These are phyloP conservation scores for Ustilago trichophora DNA, from an alignment of 1,284 basidiomycete genomes.

Conservation along the genomic window DNA sequence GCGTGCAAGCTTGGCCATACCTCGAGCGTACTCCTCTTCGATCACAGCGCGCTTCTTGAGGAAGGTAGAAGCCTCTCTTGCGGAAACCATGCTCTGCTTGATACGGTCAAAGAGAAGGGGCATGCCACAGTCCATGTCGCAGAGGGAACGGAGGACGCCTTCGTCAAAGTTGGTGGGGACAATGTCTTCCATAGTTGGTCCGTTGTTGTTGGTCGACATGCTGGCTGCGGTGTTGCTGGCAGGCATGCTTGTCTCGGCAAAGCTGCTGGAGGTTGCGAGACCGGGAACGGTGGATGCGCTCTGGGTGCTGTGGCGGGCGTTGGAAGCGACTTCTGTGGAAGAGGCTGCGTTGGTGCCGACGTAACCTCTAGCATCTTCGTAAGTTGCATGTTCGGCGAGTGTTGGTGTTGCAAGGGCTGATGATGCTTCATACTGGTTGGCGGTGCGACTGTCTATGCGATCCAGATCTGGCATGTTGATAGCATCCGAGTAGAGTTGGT, in stretches of 20 bases:
- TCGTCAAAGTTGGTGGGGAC: slow-evolving; percentile 89
- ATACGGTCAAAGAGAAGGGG: slow-evolving; percentile 91
- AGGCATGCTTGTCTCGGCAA: slow-evolving; percentile 16
- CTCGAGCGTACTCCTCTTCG: slow-evolving; percentile 93
- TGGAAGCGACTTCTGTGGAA: slow-evolving; percentile 15
- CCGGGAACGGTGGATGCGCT: slow-evolving; percentile 11
- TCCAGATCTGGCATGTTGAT: slow-evolving; percentile 30
- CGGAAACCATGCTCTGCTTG: slow-evolving; percentile 93
- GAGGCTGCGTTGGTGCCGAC: slow-evolving; percentile 11
- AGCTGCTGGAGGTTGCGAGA: slow-evolving; percentile 3
- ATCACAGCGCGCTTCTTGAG: slow-evolving; percentile 90
- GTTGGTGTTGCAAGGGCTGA: slow-evolving; percentile 37
- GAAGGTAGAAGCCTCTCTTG: slow-evolving; percentile 86
- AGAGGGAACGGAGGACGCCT: slow-evolving; percentile 83
- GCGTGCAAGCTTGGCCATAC: slow-evolving; percentile 82
- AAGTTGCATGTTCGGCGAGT: slow-evolving; percentile 22
- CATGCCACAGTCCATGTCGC: slow-evolving; percentile 92
- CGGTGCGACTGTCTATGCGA: slow-evolving; percentile 4
- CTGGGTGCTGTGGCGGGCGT: slow-evolving; percentile 18
- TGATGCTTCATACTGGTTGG: slow-evolving; percentile 9
- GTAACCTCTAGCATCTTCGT: slow-evolving; percentile 18
- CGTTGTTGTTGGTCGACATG: slow-evolving; percentile 16
- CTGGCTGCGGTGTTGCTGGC: slow-evolving; percentile 15
- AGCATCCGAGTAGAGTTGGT: slow-evolving; percentile 31
- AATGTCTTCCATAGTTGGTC: slow-evolving; percentile 40